A percentile compares a stretch with the other conserved stretches of the same genome.
phyloP scores from a whole-genome alignment of 495 filamentous ascomycete genomes.

The Neurospora hispaniola region DNA sequence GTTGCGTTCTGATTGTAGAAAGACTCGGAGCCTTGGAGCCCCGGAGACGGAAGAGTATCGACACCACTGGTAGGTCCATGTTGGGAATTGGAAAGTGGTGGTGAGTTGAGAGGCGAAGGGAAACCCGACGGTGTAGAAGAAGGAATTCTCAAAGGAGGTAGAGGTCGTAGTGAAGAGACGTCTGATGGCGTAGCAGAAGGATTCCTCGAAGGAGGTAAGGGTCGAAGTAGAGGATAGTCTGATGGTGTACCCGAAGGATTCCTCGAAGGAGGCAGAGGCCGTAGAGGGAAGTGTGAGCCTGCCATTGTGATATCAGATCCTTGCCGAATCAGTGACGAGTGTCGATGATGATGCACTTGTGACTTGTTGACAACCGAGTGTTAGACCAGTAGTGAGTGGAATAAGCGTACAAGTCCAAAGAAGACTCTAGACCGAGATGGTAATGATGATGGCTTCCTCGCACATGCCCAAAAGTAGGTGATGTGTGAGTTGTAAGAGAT shows the following conservation, averaged over 20 bases:
- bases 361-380: not conserved
- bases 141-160: not conserved
- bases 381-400: not conserved
- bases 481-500: not conserved
- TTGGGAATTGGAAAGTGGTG: not conserved
- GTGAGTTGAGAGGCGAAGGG: slow-evolving; percentile 1
- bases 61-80: not conserved
- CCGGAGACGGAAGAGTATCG: not conserved
- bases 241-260: not conserved
- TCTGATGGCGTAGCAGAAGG: not conserved
- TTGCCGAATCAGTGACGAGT: not conserved
- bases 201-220: not conserved
- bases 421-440: not conserved
- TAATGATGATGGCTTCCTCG: not conserved
- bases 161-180: not conserved
- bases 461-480: not conserved
- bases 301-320: not conserved
- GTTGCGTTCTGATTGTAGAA: not conserved
- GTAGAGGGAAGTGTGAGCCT: not conserved
- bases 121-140: slow-evolving; percentile 1
- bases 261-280: not conserved
- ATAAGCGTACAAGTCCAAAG: not conserved
- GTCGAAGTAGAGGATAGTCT: not conserved
- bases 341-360: not conserved
- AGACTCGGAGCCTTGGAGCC: not conserved